A percentile compares a stretch with the other conserved stretches of the same genome.
Conservation (phyloP, 2,329 filamentous ascomycete species). For the Aspergillus caelatus region DNA sequence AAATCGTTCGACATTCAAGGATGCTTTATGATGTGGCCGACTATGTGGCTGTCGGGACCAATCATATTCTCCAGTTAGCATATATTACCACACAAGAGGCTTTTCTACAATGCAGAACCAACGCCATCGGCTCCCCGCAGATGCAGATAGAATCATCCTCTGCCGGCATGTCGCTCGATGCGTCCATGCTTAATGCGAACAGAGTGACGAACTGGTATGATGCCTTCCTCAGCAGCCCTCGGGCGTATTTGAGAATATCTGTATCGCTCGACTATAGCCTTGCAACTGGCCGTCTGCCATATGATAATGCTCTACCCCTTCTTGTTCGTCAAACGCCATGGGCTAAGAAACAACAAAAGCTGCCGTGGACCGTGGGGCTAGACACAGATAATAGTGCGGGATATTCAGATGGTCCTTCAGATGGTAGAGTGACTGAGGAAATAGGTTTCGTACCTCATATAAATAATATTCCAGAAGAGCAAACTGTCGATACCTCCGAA, state of each 20-base stretch:
- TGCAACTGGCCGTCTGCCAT: neutral
- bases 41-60: neutral
- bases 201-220: neutral
- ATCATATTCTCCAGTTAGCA: neutral
- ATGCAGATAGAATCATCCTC: neutral
- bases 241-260: neutral
- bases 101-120: neutral
- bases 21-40: neutral
- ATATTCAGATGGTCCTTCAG: neutral
- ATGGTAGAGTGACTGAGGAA: neutral
- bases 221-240: neutral
- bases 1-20: neutral
- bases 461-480: neutral
- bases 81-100: neutral
- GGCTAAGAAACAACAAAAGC: neutral
- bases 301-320: neutral
- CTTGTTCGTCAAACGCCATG: neutral
- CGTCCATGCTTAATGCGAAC: neutral
- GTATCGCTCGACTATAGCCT: neutral
- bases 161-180: neutral
- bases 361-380: neutral
- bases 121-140: neutral
- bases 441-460: neutral
- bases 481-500: fast-evolving
- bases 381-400: neutral